Base-by-base conservation (phyloP, 352 stramenopile genomes). In the Plasmopara halstedii region DNA sequence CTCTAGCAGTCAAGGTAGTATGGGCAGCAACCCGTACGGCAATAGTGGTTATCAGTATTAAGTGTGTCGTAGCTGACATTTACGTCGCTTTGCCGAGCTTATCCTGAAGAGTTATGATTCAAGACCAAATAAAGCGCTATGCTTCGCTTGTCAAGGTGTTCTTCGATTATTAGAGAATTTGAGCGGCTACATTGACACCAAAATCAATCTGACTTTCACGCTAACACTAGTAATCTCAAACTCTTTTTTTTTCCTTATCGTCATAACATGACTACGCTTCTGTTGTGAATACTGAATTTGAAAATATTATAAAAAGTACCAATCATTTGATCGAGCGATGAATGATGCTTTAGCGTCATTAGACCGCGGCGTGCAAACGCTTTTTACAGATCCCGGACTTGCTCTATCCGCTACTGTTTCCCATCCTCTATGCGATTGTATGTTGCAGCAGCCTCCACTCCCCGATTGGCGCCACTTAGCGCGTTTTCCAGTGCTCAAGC, bases 11-110 rank as follows among this genome's bases (percentile, higher is more conserved):
- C 62, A 70, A 35, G 46, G 57, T 49, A 67, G 57, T 57, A 64
- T 64, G 52, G 49, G 56, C 46, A 67, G 49, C 50, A 83, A 83
- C 62, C 66, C 70, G 34, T 80, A 80, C 56, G 67, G 58, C 54
- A 67, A 63, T 23, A 64, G 51, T 59, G 64, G 64, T 42, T 82
- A 82, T 56, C 57, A 67, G 49, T 71, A 71, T 67, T 71, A 71
- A 67, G 36, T 53, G 35, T 29, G 11, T 35, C 7, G 31, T 35
- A 49, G 54, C 32, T 51, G 42, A 26, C 11, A 10, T 29, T 29
- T 29, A 29, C 25, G 45, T 48, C 32, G 14, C 21, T 13, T 29
- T 58, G 40, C 32, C 32, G 31, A 47, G 41, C 25, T 50, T n/a
- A 39, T 43, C 22, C 22, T n/a, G 32, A 49, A 32, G 22, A n/a